Conservation (phyloP, 2,329 filamentous ascomycete genomes). For the Lasiodiplodia theobromae region DNA sequence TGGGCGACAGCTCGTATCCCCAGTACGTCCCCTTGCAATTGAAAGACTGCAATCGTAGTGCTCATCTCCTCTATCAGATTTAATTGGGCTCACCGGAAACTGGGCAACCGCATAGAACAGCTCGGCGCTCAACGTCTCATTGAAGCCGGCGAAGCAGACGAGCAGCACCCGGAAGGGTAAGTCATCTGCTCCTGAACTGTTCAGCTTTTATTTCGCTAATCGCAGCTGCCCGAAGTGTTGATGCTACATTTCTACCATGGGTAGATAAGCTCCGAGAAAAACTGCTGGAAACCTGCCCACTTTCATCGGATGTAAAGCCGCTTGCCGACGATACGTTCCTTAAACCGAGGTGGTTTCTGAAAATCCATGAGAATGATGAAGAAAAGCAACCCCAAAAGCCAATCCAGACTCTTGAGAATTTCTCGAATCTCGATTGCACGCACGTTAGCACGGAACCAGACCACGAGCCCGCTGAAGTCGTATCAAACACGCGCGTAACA, state of each 20-base stretch:
- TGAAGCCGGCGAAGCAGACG: slow-evolving; percentile 85
- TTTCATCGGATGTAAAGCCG: slow-evolving; percentile 70
- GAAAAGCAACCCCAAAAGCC: background rate
- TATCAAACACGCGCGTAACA: slow-evolving; percentile 76
- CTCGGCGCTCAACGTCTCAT: slow-evolving; percentile 81
- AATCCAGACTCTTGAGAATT: slow-evolving; percentile 12
- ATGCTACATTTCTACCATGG: slow-evolving; percentile 84
- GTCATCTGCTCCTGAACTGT: slow-evolving; percentile 39
- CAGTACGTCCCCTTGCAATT: slow-evolving; percentile 64
- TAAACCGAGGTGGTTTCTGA: slow-evolving; percentile 74
- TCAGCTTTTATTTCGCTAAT: slow-evolving; percentile 28
- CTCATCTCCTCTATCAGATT: slow-evolving; percentile 62
- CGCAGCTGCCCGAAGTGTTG: slow-evolving; percentile 59
- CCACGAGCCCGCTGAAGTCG: slow-evolving; percentile 62
- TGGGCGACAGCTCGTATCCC: slow-evolving; percentile 93
- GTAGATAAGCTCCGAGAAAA: slow-evolving; percentile 69
- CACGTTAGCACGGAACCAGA: slow-evolving; percentile 26
- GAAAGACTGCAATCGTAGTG: background rate
- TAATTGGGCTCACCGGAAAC: slow-evolving; percentile 90
- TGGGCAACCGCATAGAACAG: slow-evolving; percentile 83
- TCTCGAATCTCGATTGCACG: background rate
- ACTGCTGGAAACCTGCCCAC: slow-evolving; percentile 72
- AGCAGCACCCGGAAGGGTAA: slow-evolving; percentile 90
- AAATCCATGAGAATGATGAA: slow-evolving; percentile 41
- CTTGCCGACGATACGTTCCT: slow-evolving; percentile 78